phyloP scores from a whole-genome alignment of 441 rosid genomes.

The Kokia cookei region DNA sequence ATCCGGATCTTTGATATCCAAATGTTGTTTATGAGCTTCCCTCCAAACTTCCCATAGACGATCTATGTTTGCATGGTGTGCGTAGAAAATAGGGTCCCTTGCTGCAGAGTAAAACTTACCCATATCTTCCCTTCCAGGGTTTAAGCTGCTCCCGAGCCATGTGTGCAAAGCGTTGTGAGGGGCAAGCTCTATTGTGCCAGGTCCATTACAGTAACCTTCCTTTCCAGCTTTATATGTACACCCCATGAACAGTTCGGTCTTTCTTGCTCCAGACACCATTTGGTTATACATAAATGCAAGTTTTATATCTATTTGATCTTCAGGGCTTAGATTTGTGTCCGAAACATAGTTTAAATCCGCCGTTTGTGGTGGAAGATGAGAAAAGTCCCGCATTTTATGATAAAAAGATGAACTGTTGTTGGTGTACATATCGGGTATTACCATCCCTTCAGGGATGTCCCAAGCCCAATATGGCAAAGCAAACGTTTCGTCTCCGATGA shows the following conservation, averaged over 20 bases:
- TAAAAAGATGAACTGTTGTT: not conserved
- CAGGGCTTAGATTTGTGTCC: not conserved
- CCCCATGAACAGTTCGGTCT: constrained; percentile 12
- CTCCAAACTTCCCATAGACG: constrained; percentile 17
- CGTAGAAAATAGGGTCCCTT: constrained; percentile 9
- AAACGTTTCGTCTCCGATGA: not conserved
- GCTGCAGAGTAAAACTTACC: constrained; percentile 13
- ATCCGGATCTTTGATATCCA: constrained; percentile 6
- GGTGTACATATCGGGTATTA: not conserved
- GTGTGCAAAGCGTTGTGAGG: constrained; percentile 11
- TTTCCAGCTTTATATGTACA: not conserved
- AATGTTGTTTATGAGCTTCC: not conserved
- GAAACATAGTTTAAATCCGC: not conserved
- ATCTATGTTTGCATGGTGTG: constrained; percentile 14
- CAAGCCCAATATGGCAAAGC: constrained; percentile 15
- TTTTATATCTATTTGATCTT: not conserved
- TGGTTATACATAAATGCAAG: constrained; percentile 10
- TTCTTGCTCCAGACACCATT: constrained; percentile 13
- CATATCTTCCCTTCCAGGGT: constrained; percentile 11
- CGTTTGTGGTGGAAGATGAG: constrained; percentile 4
- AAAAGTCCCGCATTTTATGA: not conserved
- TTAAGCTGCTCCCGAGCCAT: constrained; percentile 4
- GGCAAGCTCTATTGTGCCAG: constrained; percentile 8
- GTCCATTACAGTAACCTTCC: not conserved
- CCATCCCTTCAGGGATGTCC: constrained; percentile 15